Conservation (phyloP, 495 filamentous ascomycete species). For the Aspergillus nidulans region DNA sequence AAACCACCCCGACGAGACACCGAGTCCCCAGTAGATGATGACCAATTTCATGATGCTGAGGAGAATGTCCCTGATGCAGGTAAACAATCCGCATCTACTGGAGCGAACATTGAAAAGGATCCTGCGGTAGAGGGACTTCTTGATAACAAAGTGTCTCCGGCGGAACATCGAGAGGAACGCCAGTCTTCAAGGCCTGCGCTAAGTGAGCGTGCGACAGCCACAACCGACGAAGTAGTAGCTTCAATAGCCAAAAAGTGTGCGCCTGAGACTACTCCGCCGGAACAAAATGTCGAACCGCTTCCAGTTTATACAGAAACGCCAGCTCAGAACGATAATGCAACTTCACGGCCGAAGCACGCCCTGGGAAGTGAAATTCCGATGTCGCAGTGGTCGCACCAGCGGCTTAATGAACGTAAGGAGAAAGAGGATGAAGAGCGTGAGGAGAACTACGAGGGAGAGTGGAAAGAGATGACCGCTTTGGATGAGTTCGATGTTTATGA, state of each 20-base stretch:
- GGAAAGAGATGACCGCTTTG: conserved; percentile 92
- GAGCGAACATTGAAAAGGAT: conserved; percentile 7
- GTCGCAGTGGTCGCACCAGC: conserved; percentile 93
- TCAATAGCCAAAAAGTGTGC: conserved; percentile 3
- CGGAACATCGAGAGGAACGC: neutral
- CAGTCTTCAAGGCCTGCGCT: neutral
- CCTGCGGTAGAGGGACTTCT: neutral
- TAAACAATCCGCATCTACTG: neutral
- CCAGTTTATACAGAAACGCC: conserved; percentile 21
- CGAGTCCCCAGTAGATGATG: conserved; percentile 18
- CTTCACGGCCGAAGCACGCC: conserved; percentile 17
- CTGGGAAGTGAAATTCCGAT: conserved; percentile 28
- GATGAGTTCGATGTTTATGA: conserved; percentile 93
- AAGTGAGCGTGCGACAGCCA: neutral
- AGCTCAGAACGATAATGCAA: neutral
- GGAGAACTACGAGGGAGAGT: conserved; percentile 56
- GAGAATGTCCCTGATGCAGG: conserved; percentile 6
- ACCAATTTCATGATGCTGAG: conserved; percentile 22
- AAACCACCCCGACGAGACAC: conserved; percentile 14
- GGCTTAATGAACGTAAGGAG: conserved; percentile 54
- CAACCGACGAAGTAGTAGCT: neutral
- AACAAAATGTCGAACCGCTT: conserved; percentile 11
- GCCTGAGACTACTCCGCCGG: neutral
- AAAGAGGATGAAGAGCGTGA: conserved; percentile 37
- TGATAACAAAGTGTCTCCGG: neutral